Percentiles rank a stretch among this genome's conserved stretches.
These are phyloP conservation scores for Alternaria atra DNA, from an alignment of 2,329 filamentous ascomycete genomes.

Conservation along the genomic window DNA sequence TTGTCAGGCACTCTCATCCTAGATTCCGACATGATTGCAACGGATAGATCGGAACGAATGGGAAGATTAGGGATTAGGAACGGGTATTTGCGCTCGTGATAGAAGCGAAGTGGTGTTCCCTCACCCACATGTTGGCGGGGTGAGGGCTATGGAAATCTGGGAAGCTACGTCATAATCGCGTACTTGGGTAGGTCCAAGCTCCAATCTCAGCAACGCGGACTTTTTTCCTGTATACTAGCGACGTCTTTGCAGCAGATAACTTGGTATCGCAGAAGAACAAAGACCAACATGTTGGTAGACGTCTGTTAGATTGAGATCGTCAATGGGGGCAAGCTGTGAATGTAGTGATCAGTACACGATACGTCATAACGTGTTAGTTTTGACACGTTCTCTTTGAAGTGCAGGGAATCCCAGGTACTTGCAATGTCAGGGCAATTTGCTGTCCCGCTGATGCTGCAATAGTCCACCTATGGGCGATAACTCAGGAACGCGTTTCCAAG, in stretches of 20 bases:
- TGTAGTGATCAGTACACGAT: background rate
- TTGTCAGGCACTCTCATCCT: conserved; percentile 54
- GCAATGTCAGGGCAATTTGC: conserved; percentile 15
- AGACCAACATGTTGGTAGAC: background rate
- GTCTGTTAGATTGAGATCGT: conserved; percentile 4
- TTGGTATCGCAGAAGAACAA: background rate
- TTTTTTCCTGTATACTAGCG: background rate
- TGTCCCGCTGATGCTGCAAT: conserved; percentile 4
- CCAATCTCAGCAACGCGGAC: background rate
- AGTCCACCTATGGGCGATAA: conserved; percentile 21
- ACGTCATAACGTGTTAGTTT: conserved; percentile 9
- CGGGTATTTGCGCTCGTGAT: conserved; percentile 14
- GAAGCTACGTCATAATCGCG: conserved; percentile 22
- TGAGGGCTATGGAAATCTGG: conserved; percentile 1
- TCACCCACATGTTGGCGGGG: conserved; percentile 16
- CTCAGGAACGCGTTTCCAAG: conserved; percentile 21
- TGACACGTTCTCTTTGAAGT: background rate
- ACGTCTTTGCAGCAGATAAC: conserved; percentile 1
- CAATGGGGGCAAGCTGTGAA: background rate
- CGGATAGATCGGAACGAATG: conserved; percentile 13
- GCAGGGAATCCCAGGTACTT: background rate
- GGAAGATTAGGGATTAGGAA: conserved; percentile 10
- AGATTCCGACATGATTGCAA: conserved; percentile 24
- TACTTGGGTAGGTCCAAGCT: conserved; percentile 11
- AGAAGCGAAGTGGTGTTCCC: conserved; percentile 6